Evolutionary conservation across 2,329 filamentous ascomycete species (phyloP).

Genomic region (Pseudocercospora crystallina): DNA sequence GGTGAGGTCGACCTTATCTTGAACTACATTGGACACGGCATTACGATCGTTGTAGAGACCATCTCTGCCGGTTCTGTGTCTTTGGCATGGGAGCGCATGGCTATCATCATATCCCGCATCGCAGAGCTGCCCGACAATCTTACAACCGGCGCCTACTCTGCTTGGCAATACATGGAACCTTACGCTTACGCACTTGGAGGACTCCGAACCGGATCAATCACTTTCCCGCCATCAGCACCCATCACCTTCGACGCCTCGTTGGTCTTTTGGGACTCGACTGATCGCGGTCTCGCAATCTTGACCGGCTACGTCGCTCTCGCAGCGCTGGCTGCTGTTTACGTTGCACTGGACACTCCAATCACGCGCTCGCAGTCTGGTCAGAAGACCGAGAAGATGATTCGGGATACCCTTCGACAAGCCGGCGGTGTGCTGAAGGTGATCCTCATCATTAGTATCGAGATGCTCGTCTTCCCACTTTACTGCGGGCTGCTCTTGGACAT

Average conservation of each 20-base stretch:
- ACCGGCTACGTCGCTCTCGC: slow-evolving; percentile 79
- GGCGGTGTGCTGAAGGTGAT: slow-evolving; percentile 98
- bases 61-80: slow-evolving; percentile 27
- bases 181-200: slow-evolving; percentile 22
- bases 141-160: slow-evolving; percentile 11
- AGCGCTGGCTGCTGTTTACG: slow-evolving; percentile 72
- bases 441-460: slow-evolving; percentile 97
- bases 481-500: slow-evolving; percentile 88
- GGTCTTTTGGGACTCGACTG: slow-evolving; percentile 49
- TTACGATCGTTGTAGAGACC: slow-evolving; percentile 28
- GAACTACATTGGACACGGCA: slow-evolving; percentile 20
- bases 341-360: slow-evolving; percentile 70
- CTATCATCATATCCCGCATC: slow-evolving; percentile 10
- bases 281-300: slow-evolving; percentile 70
- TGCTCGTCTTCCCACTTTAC: slow-evolving; percentile 95
- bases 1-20: slow-evolving; percentile 26
- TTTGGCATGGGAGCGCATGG: slow-evolving; percentile 14
- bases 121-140: slow-evolving; percentile 17
- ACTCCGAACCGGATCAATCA: slow-evolving; percentile 25
- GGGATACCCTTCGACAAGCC: slow-evolving; percentile 85
- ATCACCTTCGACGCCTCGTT: slow-evolving; percentile 37
- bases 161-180: slow-evolving; percentile 20
- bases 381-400: slow-evolving; percentile 69
- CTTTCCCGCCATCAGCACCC: slow-evolving; percentile 20
- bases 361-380: slow-evolving; percentile 61